Conservation (phyloP, 2,329 filamentous ascomycete genomes). For the Tolypocladium inflatum region DNA sequence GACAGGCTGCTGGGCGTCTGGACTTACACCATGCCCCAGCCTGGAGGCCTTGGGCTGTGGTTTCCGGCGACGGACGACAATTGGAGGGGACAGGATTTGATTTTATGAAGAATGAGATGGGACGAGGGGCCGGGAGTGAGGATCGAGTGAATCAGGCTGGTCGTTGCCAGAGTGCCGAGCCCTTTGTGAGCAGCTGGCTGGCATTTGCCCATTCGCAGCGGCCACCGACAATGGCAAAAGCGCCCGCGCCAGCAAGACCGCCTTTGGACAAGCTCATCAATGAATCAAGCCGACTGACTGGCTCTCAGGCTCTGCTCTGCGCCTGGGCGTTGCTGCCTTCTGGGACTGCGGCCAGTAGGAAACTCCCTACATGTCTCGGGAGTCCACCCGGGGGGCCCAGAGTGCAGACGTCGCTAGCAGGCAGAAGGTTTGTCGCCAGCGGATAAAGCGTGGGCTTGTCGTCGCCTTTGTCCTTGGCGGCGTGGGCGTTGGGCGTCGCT, state of each 20-base stretch:
- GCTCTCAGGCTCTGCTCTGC: slow-evolving; percentile 2
- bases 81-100: neutral
- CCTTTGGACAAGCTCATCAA: slow-evolving; percentile 9
- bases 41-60: neutral
- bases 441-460: neutral
- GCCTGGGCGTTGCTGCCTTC: slow-evolving; percentile 4
- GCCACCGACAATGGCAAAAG: slow-evolving; percentile 5
- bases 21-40: neutral
- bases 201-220: neutral
- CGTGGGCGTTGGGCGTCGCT: neutral
- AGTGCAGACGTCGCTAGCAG: slow-evolving; percentile 1
- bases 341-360: slow-evolving; percentile 5
- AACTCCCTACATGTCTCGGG: slow-evolving; percentile 16
- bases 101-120: neutral
- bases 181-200: neutral
- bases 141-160: neutral
- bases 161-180: slow-evolving; percentile 1
- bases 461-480: neutral
- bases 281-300: neutral
- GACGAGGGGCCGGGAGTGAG: neutral
- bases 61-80: neutral
- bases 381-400: slow-evolving; percentile 7
- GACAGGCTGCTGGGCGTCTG: neutral
- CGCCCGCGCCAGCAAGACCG: slow-evolving; percentile 4
- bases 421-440: slow-evolving; percentile 4